Evolutionary conservation across 306 rosid species (phyloP), one percentile per base, ranked within the genome.

Genomic region (Vigna mungo): DNA sequence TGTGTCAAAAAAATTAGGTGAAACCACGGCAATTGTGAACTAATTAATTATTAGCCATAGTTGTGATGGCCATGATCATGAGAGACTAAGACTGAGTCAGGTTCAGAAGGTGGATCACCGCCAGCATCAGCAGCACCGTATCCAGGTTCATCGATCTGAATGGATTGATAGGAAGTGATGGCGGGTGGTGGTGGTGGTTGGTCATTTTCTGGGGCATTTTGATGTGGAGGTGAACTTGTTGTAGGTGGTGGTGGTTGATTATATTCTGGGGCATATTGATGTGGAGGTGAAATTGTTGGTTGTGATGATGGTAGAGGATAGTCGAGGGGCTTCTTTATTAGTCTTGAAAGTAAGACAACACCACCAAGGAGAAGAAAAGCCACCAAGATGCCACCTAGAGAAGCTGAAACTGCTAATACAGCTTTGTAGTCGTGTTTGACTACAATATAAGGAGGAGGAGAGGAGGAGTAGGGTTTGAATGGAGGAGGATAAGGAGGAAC

Each of bases 381-480:
- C 7, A 89, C n/a, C 65, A 87, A 75, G 58, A 75, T 9, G 10
- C 90, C 86, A 0, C 94, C 94, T 0, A 80, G 77, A 3, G 94
- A 87, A 43, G 54, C 91, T 13, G 90, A 87, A 10, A 84, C 91
- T 0, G 85, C 89, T 10, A 89, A 78, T 36, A 87, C 76, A 0
- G 88, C 89, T 48, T 87, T 89, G 82, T 65, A 2, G 32, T 63
- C 21, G 15, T 77, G 55, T 58, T 56, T 1, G 0, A 46, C 13
- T 9, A 11, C 2, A 14, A 1, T 1, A 15, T 20, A 1, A 66
- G 70, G 16, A 17, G 52, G 27, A 70, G 59, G 69, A 1, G 62
- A 12, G 7, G 71, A 9, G 2, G 27, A 25, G 37, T 62, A 53
- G 2, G 82, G 2, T 32, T 23, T 12, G 6, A 9, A 0, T 51